Evolutionary conservation across 2,329 filamentous ascomycete species (phyloP), one percentile per base, ranked within the genome.

Genomic region (Fulvia fulva): DNA sequence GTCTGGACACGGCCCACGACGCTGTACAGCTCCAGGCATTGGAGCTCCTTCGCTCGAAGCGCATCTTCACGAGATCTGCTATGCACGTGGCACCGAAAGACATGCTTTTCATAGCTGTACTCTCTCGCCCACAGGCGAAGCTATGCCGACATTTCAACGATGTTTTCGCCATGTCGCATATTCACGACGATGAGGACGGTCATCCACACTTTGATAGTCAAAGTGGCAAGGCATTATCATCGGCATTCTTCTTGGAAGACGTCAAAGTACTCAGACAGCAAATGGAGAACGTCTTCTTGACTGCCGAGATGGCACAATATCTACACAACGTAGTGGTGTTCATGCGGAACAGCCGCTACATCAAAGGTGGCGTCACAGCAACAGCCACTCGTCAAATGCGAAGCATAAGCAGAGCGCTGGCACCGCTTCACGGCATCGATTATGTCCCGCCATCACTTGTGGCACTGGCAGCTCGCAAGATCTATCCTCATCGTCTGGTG

Each of bases 311-410:
- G 2, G 80, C 84, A 58, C 85, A 90, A 45, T 97, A 97, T 73
- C 82, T 93, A 58, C 87, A 93, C 79, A 93, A 97, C 74, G 84
- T 97, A 37, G 78, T 93, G 52, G 84, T 91, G 2, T 97, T 96
- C 71, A 81, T 97, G 65, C 87, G 94, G 26, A 83, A 95, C 72
- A 92, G 96, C 74, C 87, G 93, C 54, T 92, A 90, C 51, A 89
- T 97, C 25, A 83, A 83, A 19, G 84, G 87, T 14, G 90, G 91
- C 44, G 83, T 96, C 52, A 88, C 90, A 12, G 87, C 93, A 0
- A 76, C 82, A 41, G 90, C 91, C 0, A 96, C 91, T 1, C 84
- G 85, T 50, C 87, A 96, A 68, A 87, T 97, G 57, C 69, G 78
- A 58, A 76, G 66, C 53, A 32, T 67, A n/a, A 56, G 54, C 56